Evolutionary conservation across 208 protist genomes (phyloP), one percentile per base, ranked within the genome.

Genomic region (Trypanosoma platydactyli): DNA sequence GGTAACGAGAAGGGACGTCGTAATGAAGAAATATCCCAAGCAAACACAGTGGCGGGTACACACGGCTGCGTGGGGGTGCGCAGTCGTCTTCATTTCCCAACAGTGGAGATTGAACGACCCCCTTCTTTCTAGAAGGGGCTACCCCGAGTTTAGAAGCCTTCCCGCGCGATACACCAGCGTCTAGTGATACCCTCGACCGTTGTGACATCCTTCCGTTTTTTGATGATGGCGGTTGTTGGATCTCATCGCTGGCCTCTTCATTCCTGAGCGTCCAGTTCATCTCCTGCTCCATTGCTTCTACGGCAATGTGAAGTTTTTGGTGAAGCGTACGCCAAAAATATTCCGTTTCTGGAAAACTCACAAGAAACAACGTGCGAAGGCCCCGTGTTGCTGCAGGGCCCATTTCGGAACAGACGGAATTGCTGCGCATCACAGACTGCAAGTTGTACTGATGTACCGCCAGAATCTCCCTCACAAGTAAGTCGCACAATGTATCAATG

Each of bases 321-420:
- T 74, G 51, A n/a, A 94, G 52, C 15, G 62, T 44, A 24, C 82
- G 76, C 52, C 76, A 77, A 71, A 94, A 89, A 29, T 52, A 29
- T n/a, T 82, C 73, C 6, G 73, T 66, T 42, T 91, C 82, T 24
- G 88, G 84, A 72, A 94, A 94, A 33, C 82, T 77, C 2, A 94
- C 70, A 33, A 91, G 73, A 24, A 89, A 63, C 13, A 94, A 50
- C 22, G 63, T 64, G 27, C 64, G 62, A 40, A 58, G 7, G 15
- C 38, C 9, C 38, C 11, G 30, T 25, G 44, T 25, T 22, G 52
- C 11, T 25, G 44, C 58, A 7, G 20, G 2, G 18, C 54, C 33
- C 30, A 20, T 6, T 1, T 51, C 61, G 7, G 5, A 25, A 3
- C 24, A 16, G 42, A 22, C 29, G 3, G 18, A 46, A 58, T 33